A percentile compares a stretch with the other conserved stretches of the same genome.
Conservation (phyloP, 1,139 yeast genomes). For the Spathaspora sp. region DNA sequence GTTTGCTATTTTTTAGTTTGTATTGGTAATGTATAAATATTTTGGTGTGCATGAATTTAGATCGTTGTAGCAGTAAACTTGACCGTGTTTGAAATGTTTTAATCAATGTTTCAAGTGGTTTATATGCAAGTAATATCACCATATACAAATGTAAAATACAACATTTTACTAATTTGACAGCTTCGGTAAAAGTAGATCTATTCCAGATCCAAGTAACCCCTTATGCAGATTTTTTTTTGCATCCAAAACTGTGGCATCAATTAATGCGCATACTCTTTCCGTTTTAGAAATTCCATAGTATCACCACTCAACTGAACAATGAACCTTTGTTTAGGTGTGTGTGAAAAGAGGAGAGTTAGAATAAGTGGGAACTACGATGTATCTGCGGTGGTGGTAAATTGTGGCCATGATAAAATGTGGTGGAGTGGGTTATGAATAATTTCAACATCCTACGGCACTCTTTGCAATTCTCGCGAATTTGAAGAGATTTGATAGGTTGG, state of each 20-base stretch:
- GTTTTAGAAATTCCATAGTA: neutral
- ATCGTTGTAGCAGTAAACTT: neutral
- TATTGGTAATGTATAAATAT: conserved; percentile 1
- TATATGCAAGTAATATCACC: neutral
- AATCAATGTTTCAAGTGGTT: neutral
- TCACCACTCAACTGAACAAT: neutral
- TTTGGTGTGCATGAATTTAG: conserved; percentile 1
- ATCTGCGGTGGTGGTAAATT: neutral
- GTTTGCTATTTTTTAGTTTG: neutral
- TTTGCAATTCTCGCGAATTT: neutral
- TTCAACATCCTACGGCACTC: neutral
- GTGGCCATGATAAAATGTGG: neutral
- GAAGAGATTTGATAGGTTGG: neutral
- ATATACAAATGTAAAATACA: neutral
- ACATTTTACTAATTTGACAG: neutral
- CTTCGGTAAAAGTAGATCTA: neutral
- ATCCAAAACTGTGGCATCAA: conserved; percentile 1
- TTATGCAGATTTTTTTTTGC: neutral
- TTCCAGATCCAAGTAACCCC: neutral
- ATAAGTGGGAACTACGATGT: neutral
- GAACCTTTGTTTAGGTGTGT: neutral
- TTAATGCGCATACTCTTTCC: neutral
- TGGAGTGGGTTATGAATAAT: neutral
- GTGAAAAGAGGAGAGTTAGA: neutral
- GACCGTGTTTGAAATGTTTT: neutral